A percentile compares a stretch with the other conserved stretches of the same genome.
These are phyloP conservation scores for Fusarium denticulatum DNA, from an alignment of 2,329 filamentous ascomycete genomes.

Conservation along the genomic window DNA sequence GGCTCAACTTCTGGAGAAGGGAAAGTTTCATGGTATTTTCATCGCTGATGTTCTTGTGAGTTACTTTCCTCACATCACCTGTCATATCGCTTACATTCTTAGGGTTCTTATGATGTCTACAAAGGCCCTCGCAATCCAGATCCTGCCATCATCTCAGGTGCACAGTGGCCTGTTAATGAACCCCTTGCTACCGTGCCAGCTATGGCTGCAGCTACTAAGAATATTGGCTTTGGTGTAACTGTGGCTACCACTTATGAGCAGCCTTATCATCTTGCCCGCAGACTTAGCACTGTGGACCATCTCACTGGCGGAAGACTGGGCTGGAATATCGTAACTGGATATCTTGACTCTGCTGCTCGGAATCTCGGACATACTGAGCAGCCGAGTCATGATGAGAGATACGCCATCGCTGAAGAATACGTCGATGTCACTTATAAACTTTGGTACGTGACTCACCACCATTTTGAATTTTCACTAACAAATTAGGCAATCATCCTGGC, in stretches of 20 bases:
- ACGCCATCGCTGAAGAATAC: conserved; percentile 72
- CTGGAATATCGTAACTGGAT: conserved; percentile 71
- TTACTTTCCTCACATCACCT: rapidly evolving
- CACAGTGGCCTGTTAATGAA: conserved; percentile 78
- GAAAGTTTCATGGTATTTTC: conserved; percentile 73
- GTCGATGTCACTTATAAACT: conserved; percentile 73
- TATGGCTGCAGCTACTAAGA: conserved; percentile 76
- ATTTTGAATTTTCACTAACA: background rate
- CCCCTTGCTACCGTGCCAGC: conserved; percentile 72
- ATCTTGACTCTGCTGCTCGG: conserved; percentile 74
- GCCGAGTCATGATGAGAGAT: conserved; percentile 71
- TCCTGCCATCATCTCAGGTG: conserved; percentile 69
- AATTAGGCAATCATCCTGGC: conserved; percentile 66
- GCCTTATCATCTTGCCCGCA: conserved; percentile 73
- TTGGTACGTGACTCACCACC: conserved; percentile 48
- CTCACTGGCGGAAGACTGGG: conserved; percentile 67
- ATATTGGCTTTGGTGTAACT: conserved; percentile 75
- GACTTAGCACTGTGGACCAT: conserved; percentile 75
- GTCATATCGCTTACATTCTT: background rate
- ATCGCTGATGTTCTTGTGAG: conserved; percentile 71
- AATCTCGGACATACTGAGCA: conserved; percentile 71
- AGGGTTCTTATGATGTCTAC: conserved; percentile 76
- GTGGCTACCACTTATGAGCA: conserved; percentile 77
- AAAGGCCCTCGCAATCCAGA: conserved; percentile 62
- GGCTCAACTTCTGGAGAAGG: conserved; percentile 67